Evolutionary conservation across 73 alveolate species (phyloP), one percentile per base, ranked within the genome.

Genomic region (Tetrahymena thermophila): DNA sequence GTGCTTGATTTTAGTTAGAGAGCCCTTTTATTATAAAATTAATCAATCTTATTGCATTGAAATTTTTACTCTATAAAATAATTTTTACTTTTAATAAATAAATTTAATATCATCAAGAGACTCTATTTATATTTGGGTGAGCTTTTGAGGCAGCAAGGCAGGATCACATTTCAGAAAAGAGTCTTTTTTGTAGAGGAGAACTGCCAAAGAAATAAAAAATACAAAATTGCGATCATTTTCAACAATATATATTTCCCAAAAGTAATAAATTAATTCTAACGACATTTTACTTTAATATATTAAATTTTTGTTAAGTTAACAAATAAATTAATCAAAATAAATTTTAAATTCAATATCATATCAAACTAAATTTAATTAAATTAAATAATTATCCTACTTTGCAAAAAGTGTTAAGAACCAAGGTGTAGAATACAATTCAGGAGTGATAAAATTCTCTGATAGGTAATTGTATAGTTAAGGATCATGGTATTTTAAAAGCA

Each of bases 341-440:
- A 40, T 7, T 40, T 6, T 40, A 0, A 6, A 40, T 40, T 40
- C 10, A 40, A 40, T 40, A 40, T 40, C 44, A 84, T 8, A 0
- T 84, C 71, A 57, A 34, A 40, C 16, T 43, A 56, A 84, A 83
- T n/a, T n/a, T n/a, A 28, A 25, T 4, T 83, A 96, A 96, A 89
- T 96, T 37, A 71, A 40, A 15, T 8, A 6, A 40, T 11, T 40
- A 40, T 11, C 15, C 31, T 71, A 71, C 89, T 71, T 71, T 71
- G 99, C 58, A 94, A 97, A 98, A 85, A 96, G 97, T 1, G 99
- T 98, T 25, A 98, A 94, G 85, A 98, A 94, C 99, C 99, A 98
- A 23, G 99, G 96, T 15, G 98, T 97, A 0, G 98, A 98, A 96
- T 97, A 98, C 85, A 97, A 85, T 94, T 98, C 99, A 10, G 99